Evolutionary conservation across 2,329 filamentous ascomycete species (phyloP).

Genomic region (Arthrobotrys sinensis): DNA sequence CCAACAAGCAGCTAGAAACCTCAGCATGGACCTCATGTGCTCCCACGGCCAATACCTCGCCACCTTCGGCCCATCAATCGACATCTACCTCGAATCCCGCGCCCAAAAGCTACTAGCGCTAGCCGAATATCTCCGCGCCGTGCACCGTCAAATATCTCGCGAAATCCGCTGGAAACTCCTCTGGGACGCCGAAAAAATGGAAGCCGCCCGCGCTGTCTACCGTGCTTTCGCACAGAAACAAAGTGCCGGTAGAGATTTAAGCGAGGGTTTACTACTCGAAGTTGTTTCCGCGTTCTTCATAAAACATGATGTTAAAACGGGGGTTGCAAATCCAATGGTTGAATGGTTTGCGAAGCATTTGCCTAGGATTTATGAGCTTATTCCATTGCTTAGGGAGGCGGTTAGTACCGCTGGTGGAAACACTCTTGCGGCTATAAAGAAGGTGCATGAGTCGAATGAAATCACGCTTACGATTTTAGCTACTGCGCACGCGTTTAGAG

Average conservation of each 20-base stretch:
- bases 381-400: conserved; percentile 45
- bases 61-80: conserved; percentile 80
- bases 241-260: conserved; percentile 55
- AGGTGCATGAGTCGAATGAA: conserved; percentile 79
- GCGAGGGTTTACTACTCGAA: conserved; percentile 62
- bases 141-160: conserved; percentile 77
- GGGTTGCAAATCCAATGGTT: conserved; percentile 44
- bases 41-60: conserved; percentile 83
- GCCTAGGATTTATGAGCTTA: conserved; percentile 53
- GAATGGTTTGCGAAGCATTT: conserved; percentile 61
- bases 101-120: conserved; percentile 82
- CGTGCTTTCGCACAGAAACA: conserved; percentile 65
- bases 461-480: conserved; percentile 72
- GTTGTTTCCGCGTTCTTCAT: conserved; percentile 59
- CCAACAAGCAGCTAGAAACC: conserved; percentile 80
- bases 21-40: conserved; percentile 85
- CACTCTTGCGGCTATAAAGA: conserved; percentile 32
- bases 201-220: conserved; percentile 85
- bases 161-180: conserved; percentile 83
- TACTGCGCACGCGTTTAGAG: conserved; percentile 73
- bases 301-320: conserved; percentile 42
- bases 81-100: conserved; percentile 83
- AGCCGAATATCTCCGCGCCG: conserved; percentile 78
- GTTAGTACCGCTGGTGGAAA: conserved; percentile 25
- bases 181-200: conserved; percentile 91